Evolutionary conservation across 352 stramenopile genomes (phyloP).

Genomic region (Globisporangium spinosum): DNA sequence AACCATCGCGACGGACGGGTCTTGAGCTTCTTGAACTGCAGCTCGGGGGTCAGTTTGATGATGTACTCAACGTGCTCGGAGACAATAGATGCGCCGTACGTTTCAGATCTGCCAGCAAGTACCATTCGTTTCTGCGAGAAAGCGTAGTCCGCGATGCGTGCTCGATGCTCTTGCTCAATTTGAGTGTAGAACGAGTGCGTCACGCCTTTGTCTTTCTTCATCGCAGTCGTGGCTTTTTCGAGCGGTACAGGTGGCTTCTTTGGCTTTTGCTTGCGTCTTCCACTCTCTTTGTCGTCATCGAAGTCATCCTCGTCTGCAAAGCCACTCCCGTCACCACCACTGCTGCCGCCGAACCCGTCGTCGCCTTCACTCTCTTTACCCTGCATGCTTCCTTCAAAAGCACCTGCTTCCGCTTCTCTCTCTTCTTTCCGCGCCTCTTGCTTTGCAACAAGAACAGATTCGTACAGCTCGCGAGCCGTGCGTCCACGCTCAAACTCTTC

Average conservation of each 20-base stretch:
- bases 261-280: slow-evolving; percentile 1
- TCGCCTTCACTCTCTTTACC: neutral
- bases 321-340: neutral
- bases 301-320: slow-evolving; percentile 3
- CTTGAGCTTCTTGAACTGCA: slow-evolving; percentile 57
- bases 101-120: slow-evolving; percentile 30
- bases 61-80: slow-evolving; percentile 64
- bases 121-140: slow-evolving; percentile 39
- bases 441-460: slow-evolving; percentile 64
- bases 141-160: slow-evolving; percentile 41
- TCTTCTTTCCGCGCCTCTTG: slow-evolving; percentile 16
- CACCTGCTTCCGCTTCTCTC: neutral
- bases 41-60: slow-evolving; percentile 42
- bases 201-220: slow-evolving; percentile 52
- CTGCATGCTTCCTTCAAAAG: neutral
- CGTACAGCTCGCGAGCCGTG: slow-evolving; percentile 63
- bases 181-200: slow-evolving; percentile 80
- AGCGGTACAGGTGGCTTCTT: slow-evolving; percentile 27
- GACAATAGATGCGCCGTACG: slow-evolving; percentile 66
- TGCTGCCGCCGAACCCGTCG: neutral
- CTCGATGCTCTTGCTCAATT: slow-evolving; percentile 34
- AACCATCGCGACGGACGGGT: slow-evolving; percentile 72
- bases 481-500: slow-evolving; percentile 74
- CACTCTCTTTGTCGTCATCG: slow-evolving; percentile 7
- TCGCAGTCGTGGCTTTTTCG: slow-evolving; percentile 35